phyloP scores from a whole-genome alignment of 352 stramenopile species.

The Phytophthora sp. region DNA sequence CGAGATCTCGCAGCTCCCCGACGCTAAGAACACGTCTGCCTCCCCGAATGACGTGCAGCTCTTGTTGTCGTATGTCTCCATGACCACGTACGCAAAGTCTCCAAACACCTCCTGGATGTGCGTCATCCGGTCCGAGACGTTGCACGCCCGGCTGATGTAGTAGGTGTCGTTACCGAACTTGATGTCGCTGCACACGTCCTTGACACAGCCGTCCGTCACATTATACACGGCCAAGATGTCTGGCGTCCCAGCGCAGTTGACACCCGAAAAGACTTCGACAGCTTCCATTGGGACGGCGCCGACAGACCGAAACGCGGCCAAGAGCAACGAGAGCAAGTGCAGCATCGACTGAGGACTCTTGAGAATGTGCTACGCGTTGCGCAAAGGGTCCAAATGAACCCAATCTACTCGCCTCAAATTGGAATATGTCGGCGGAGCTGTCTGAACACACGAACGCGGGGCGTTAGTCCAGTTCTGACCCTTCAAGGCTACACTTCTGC shows the following conservation, averaged over 20 bases:
- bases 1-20: constrained; percentile 27
- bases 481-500: not conserved
- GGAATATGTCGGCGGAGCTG: constrained; percentile 10
- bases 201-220: constrained; percentile 5
- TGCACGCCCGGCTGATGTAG: constrained; percentile 16
- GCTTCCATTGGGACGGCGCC: constrained; percentile 12
- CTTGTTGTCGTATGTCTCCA: constrained; percentile 28
- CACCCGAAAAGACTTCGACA: constrained; percentile 22
- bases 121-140: constrained; percentile 20
- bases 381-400: constrained; percentile 12
- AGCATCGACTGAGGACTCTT: not conserved
- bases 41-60: constrained; percentile 16
- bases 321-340: not conserved
- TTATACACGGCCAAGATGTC: constrained; percentile 25
- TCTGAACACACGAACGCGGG: constrained; percentile 11
- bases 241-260: constrained; percentile 25
- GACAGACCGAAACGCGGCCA: not conserved
- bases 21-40: constrained; percentile 15
- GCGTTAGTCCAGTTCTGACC: too few relatives aligned
- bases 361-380: too few relatives aligned
- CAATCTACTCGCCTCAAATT: constrained; percentile 1
- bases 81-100: constrained; percentile 26
- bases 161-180: constrained; percentile 24
- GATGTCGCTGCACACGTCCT: constrained; percentile 9
- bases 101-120: constrained; percentile 16